Conservation (phyloP, 1,284 basidiomycete species). For the Ceratobasidium sp. region DNA sequence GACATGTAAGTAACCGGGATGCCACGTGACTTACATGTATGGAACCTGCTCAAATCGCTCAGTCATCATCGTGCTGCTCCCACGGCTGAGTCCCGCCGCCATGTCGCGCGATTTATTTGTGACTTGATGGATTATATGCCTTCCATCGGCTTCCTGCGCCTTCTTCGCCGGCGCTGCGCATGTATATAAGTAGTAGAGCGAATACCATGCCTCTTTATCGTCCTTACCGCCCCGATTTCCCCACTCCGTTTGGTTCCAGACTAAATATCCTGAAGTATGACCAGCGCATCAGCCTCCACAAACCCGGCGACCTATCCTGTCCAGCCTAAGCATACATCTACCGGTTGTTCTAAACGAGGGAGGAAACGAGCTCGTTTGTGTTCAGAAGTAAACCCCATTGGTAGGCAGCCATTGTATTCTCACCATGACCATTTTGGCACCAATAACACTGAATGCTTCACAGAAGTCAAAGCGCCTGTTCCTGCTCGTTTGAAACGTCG, state of each 20-base stretch:
- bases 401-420: neutral
- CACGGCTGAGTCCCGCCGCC: too few relatives aligned
- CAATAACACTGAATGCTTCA: too few relatives aligned
- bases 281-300: neutral
- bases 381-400: too few relatives aligned
- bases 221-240: neutral
- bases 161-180: neutral
- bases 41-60: too few relatives aligned
- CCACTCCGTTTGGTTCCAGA: neutral
- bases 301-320: too few relatives aligned
- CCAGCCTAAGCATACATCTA: too few relatives aligned
- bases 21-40: too few relatives aligned
- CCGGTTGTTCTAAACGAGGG: too few relatives aligned
- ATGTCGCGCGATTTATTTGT: too few relatives aligned
- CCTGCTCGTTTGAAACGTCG: neutral
- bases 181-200: constrained; percentile 10
- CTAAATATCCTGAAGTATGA: neutral
- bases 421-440: neutral
- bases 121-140: neutral
- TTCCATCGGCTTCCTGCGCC: neutral
- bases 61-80: too few relatives aligned
- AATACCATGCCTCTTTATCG: neutral
- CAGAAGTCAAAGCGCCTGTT: neutral
- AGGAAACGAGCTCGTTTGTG: too few relatives aligned
- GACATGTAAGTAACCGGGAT: too few relatives aligned